Conservation (phyloP, 2,329 filamentous ascomycete species). For the Emericellopsis cladophorae region DNA sequence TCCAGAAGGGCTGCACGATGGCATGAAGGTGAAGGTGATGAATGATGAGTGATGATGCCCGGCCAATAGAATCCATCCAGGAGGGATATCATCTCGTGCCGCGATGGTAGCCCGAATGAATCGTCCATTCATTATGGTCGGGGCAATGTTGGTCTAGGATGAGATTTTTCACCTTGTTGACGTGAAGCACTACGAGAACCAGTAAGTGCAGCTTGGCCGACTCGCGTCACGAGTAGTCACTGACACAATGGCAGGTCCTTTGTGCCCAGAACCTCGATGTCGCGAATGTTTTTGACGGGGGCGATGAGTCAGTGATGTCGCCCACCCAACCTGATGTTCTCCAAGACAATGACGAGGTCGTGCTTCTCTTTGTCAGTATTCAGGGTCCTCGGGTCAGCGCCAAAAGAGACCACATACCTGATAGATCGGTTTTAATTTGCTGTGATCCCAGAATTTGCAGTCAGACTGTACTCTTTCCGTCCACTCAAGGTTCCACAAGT, state of each 20-base stretch:
- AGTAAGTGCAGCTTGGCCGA: background rate
- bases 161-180: background rate
- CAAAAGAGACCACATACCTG: constrained; percentile 9
- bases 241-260: background rate
- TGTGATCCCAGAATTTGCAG: background rate
- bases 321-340: background rate
- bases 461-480: background rate
- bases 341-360: background rate
- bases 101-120: background rate
- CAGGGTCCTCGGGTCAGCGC: too few species aligned
- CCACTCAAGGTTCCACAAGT: background rate
- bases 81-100: background rate
- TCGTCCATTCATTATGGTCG: too few species aligned
- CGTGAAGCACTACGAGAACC: background rate
- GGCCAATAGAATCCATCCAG: background rate
- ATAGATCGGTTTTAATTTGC: constrained; percentile 1
- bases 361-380: background rate
- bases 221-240: background rate
- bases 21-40: constrained; percentile 1
- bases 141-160: background rate
- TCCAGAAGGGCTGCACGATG: background rate
- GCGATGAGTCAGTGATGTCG: background rate
- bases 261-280: background rate
- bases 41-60: background rate
- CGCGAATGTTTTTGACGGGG: background rate